A percentile compares a stretch with the other conserved stretches of the same genome.
phyloP scores from a whole-genome alignment of 352 stramenopile species.

The Globisporangium heterothallicum region DNA sequence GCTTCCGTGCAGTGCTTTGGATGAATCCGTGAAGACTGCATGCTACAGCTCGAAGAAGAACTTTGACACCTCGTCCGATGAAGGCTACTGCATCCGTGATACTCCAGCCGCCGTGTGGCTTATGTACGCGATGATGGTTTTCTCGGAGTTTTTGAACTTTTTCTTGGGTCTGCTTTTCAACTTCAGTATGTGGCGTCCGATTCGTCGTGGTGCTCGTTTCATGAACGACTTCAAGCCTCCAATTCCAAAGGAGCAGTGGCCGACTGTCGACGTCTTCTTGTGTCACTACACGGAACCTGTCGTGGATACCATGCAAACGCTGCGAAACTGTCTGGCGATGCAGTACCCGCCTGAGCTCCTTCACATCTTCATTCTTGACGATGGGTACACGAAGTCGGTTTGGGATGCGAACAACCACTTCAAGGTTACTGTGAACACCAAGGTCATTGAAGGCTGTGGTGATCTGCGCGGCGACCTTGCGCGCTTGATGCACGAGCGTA shows the following conservation, averaged over 20 bases:
- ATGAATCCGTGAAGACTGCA: constrained; percentile 33
- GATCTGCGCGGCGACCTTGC: constrained; percentile 79
- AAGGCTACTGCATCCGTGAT: constrained; percentile 78
- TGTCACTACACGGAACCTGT: constrained; percentile 91
- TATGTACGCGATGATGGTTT: constrained; percentile 85
- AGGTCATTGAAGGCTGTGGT: constrained; percentile 83
- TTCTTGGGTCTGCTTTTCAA: constrained; percentile 86
- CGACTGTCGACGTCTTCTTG: constrained; percentile 83
- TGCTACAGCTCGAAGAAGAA: constrained; percentile 74
- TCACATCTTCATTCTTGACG: constrained; percentile 85
- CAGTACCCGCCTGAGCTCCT: constrained; percentile 85
- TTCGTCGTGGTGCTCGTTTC: constrained; percentile 82
- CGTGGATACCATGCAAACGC: constrained; percentile 71
- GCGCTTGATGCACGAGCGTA: constrained; percentile 82
- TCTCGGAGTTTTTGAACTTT: constrained; percentile 85
- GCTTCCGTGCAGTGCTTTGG: constrained; percentile 56
- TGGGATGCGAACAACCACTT: constrained; percentile 89
- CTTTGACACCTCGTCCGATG: constrained; percentile 49
- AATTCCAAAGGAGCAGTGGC: constrained; percentile 86
- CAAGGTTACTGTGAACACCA: constrained; percentile 88
- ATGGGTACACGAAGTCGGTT: constrained; percentile 88
- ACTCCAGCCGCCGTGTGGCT: constrained; percentile 63
- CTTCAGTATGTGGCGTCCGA: constrained; percentile 89
- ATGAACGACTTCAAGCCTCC: constrained; percentile 89
- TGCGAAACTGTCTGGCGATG: constrained; percentile 84